Percentiles rank a stretch among this genome's conserved stretches.
Evolutionary conservation across 2,329 filamentous ascomycete genomes (phyloP).

Genomic region (Clathrospora elynae): DNA sequence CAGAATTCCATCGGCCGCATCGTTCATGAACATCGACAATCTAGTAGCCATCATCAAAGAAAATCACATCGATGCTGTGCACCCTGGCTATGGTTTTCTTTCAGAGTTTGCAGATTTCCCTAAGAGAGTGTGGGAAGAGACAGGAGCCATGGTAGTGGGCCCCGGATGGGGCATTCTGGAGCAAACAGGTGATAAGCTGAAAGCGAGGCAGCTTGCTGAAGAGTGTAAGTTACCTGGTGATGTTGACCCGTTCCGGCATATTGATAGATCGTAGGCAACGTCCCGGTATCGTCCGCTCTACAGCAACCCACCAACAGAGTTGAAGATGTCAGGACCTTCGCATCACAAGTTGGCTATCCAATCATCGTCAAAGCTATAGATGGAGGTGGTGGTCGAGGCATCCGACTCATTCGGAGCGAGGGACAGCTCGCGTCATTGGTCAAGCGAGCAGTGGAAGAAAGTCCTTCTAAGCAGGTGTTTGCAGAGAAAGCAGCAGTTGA

Average conservation of each 20-base stretch:
- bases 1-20: constrained; percentile 55
- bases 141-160: constrained; percentile 57
- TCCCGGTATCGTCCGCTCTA: constrained; percentile 59
- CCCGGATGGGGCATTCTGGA: constrained; percentile 63
- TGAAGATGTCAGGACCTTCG: constrained; percentile 61
- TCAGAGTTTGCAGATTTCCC: constrained; percentile 61
- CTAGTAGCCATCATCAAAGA: constrained; percentile 56
- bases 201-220: constrained; percentile 58
- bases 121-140: constrained; percentile 56
- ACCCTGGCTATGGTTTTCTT: constrained; percentile 68
- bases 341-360: constrained; percentile 59
- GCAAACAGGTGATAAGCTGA: constrained; percentile 62
- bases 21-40: constrained; percentile 59
- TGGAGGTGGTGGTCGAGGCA: constrained; percentile 65
- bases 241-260: background rate
- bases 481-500: constrained; percentile 66
- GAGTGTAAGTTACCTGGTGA: constrained; percentile 46
- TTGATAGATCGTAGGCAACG: constrained; percentile 40
- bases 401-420: constrained; percentile 57
- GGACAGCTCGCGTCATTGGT: constrained; percentile 54
- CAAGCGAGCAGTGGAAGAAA: constrained; percentile 61
- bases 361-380: constrained; percentile 70
- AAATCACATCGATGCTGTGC: constrained; percentile 60
- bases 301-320: constrained; percentile 51
- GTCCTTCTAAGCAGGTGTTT: constrained; percentile 62